Base-by-base conservation (phyloP, 352 stramenopile genomes). In the Pilasporangium apinafurcum region DNA sequence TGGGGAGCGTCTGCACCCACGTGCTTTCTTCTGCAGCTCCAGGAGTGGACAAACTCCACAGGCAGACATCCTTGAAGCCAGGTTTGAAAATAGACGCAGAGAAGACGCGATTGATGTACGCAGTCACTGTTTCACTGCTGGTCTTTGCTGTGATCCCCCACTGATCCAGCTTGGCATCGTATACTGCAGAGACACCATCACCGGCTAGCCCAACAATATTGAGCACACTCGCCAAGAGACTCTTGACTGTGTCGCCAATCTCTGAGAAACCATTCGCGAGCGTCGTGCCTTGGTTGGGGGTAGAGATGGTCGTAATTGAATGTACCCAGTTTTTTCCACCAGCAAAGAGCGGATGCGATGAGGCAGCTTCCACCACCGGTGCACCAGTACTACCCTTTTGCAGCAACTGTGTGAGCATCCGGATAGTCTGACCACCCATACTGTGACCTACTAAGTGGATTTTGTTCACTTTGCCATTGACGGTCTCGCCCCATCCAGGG, bases 351-450 rank as follows among this genome's bases (percentile, higher is more conserved):
- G 59, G n/a, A 30, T 65, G 53, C 0, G 66, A 62, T 14, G 53
- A 46, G 3, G 62, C 20, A 13, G 41, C 38, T 31, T 78, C 59
- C 1, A 38, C 39, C 8, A 64, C 53, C 0, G 62, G 71, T 1
- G 76, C 63, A 0, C 68, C 71, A 5, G 46, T 63, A 0, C 48
- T 64, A 7, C 79, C 79, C 7, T 84, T 54, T 13, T 47, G 40
- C 0, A 88, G 59, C 20, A 91, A 18, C 52, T 88, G 67, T 17
- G 75, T 46, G 9, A 91, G 55, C 72, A 86, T 91, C 30, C 78
- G 70, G n/a, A 86, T 58, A 8, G 78, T 91, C 48, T 81, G 68
- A 13, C 78, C 78, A 28, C 78, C 78, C 75, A 91, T 88, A 27
- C 67, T 84, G 70, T 91, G 78, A n/a, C 78, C 75, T 3, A 90